Base-by-base conservation (phyloP, 495 filamentous ascomycete species). In the Paragyromitra xinjiangensis region DNA sequence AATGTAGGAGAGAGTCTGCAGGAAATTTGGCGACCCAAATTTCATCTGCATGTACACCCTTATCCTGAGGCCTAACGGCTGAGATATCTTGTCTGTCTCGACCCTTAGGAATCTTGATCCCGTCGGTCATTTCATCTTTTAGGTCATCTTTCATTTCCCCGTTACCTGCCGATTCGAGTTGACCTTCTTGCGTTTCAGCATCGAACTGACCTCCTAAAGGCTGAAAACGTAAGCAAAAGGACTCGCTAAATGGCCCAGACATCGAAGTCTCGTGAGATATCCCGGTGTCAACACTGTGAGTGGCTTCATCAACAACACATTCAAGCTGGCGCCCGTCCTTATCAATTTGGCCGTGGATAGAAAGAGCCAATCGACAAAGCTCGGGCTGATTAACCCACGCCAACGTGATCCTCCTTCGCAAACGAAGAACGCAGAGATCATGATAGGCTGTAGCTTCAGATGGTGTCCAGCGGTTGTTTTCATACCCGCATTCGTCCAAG, bases 21-120 rank as follows among this genome's bases (percentile, higher is more conserved):
- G 73, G 73, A 73, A 77, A 77, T 64, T 77, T 77, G 12, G 68
- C 73, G n/a, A 77, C 40, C 73, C 73, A 77, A 40, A 65, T 16
- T 48, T 77, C 73, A 24, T 44, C 14, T 16, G 12, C 16, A 6
- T 48, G 14, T n/a, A 0, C 26, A 62, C 9, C 39, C 26, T 22
- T 56, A 24, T 51, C 68, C 5, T 66, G 19, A 19, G 19, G 5
- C 6, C 9, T 34, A 58, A 6, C 40, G 29, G 37, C 6, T 4
- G 22, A n/a, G 14, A 24, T 34, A 8, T 39, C n/a, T 0, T 56
- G 12, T 55, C 45, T 26, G 29, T 62, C 14, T 11, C 5, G 0
- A 11, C 42, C 37, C 16, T 37, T 53, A n/a, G 50, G 56, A 39
- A 6, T 29, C 7, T 14, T 24, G 39, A 24, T 16, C 22, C 37